Evolutionary conservation across 352 stramenopile species (phyloP).

Genomic region (Globisporangium paroecandrum): DNA sequence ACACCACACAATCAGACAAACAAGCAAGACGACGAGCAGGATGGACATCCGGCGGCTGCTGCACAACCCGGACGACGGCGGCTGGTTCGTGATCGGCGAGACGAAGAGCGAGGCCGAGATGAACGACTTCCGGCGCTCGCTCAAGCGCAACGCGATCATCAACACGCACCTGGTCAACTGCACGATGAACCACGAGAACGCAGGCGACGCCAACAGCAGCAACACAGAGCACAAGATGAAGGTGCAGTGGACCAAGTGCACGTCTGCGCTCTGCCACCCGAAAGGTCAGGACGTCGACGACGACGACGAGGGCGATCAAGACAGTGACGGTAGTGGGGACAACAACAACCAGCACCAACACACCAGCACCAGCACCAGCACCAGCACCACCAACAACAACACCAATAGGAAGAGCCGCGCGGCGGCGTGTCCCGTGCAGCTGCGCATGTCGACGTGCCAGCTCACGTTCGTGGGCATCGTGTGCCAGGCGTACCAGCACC

Average conservation of each 20-base stretch:
- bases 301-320: conserved; percentile 21
- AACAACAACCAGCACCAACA: conserved; percentile 11
- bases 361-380: neutral
- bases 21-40: neutral
- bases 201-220: conserved; percentile 31
- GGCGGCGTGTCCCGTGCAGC: conserved; percentile 53
- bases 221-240: conserved; percentile 81
- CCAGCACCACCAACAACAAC: no score
- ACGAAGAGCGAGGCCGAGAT: conserved; percentile 69
- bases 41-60: conserved; percentile 79
- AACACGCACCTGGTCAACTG: conserved; percentile 82
- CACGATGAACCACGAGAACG: conserved; percentile 74
- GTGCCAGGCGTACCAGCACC: conserved; percentile 73
- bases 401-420: conserved; percentile 22
- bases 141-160: conserved; percentile 84
- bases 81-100: conserved; percentile 78
- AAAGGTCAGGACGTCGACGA: conserved; percentile 27
- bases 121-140: conserved; percentile 68
- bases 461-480: conserved; percentile 68
- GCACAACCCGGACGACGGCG: conserved; percentile 71
- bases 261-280: conserved; percentile 72
- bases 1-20: neutral
- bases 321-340: neutral
- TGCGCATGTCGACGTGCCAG: conserved; percentile 82
- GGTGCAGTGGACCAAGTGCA: conserved; percentile 83